Base-by-base conservation (phyloP, 2,329 filamentous ascomycete genomes). In the Saccharata proteae region DNA sequence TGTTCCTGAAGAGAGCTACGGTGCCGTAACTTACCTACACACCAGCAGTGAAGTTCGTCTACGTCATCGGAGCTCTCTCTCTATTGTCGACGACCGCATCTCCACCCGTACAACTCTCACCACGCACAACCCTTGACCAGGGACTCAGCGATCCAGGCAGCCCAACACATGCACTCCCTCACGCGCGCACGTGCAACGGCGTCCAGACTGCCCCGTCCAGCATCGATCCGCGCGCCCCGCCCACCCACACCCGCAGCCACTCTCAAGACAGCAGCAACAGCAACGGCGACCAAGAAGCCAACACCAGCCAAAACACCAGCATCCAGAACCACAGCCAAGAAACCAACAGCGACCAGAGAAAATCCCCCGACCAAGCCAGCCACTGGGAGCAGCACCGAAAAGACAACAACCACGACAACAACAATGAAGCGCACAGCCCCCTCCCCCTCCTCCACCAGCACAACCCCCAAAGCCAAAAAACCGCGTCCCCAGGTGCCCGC, bases 381-480 rank as follows among this genome's bases (percentile, higher is more conserved):
- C n/a, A n/a, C n/a, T n/a, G n/a, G n/a, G n/a, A n/a, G n/a, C 19
- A 21, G 7, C 7, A n/a, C 19, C 26, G 5, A 16, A 17, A 29
- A 29, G 12, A 17, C 5, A 7, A 8, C 26, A 10, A 29, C 5
- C 7, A 29, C 16, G 12, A 5, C 26, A 8, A 15, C 12, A 8
- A 13, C 26, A 5, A 30, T 35, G 24, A 35, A 35, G 13, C 34
- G 34, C 5, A 16, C 28, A 3, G 29, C 24, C n/a, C 15, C 34
- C 2, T 10, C 17, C 16, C 22, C 24, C n/a, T 15, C 34, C 2
- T 10, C 17, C 16, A 23, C 12, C 22, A 35, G 17, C n/a, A 11
- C 10, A 5, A 8, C 34, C 4, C 10, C 34, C 11, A 37, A 26
- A 13, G 16, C 34, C 9, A 37, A 37, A 16, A 37, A 37, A 15